Base-by-base conservation (phyloP, 1,139 yeast species). In the Zygoascus sp. region DNA sequence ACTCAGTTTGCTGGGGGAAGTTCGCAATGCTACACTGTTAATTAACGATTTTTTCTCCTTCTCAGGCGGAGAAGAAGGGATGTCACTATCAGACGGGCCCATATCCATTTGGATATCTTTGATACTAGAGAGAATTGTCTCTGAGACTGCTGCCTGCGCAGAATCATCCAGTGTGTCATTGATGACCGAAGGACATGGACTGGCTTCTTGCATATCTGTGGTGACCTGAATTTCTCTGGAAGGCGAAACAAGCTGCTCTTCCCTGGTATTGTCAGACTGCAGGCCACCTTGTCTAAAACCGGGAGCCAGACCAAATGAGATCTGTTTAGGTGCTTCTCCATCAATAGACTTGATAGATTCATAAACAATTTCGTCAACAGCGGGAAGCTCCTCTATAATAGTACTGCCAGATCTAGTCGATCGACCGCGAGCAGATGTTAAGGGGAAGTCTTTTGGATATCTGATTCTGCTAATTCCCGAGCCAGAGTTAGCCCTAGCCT, bases 391-490 rank as follows among this genome's bases (percentile, higher is more conserved):
- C 11, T 27, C 43, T 4, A 20, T 11, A 3, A 30, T 37, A 4
- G 27, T 23, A 9, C 38, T n/a, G 32, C 23, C 21, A 30, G 37
- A 16, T 38, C 45, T n/a, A 17, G 38, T 36, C 16, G 45, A 32
- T 21, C 43, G n/a, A 15, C 42, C 30, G 9, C 45, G n/a, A 7
- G 42, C 40, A 10, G 51, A 44, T n/a, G 44, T 19, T n/a, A 34
- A 35, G 17, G 54, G 54, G 34, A 51, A 51, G n/a, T 47, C 42
- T 20, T 35, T 46, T 2, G 51, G 51, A 11, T 44, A 22, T 15
- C 44, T 32, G 30, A 48, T 20, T 19, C 44, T 46, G 27, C 30
- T 19, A 5, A 11, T n/a, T 10, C 27, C 27, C 3, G 15, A 13
- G 13, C 25, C 39, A 15, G 43, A 21, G 21, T 30, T 32, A 22